Evolutionary conservation across 176 grass and related monocot genomes (phyloP).

Genomic region (Triticum turgidum): DNA sequence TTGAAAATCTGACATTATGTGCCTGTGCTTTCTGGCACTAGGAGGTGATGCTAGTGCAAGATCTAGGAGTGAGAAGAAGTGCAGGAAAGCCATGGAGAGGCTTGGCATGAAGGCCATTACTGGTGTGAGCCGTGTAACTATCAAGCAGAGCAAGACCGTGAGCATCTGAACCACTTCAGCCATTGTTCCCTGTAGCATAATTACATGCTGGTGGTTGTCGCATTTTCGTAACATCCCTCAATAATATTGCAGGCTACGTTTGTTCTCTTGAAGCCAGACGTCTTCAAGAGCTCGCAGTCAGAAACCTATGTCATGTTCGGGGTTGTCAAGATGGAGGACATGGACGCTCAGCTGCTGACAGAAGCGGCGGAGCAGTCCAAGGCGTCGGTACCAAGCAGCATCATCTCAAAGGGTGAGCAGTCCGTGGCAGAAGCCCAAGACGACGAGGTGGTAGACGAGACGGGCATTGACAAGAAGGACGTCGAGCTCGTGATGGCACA

Average conservation of each 20-base stretch:
- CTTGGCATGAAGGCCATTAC: constrained; percentile 37
- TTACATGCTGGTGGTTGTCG: background rate
- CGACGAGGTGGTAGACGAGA: constrained; percentile 15
- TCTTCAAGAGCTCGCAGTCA: constrained; percentile 24
- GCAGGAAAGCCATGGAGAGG: constrained; percentile 33
- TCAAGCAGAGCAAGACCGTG: constrained; percentile 46
- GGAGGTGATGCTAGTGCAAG: constrained; percentile 30
- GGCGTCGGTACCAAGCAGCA: background rate
- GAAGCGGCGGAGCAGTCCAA: constrained; percentile 17
- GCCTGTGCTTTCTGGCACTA: background rate
- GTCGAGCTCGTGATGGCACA: constrained; percentile 3
- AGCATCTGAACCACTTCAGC: background rate
- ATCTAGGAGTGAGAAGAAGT: constrained; percentile 42
- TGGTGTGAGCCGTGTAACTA: constrained; percentile 40
- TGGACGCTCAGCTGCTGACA: constrained; percentile 16
- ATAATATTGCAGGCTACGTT: background rate
- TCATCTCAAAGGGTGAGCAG: constrained; percentile 11
- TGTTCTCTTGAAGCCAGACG: constrained; percentile 23
- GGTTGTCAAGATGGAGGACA: constrained; percentile 20
- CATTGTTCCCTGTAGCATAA: background rate
- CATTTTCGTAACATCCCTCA: background rate
- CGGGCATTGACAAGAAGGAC: constrained; percentile 3
- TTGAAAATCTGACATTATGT: background rate
- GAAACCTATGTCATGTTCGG: constrained; percentile 28
- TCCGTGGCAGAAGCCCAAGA: background rate